Evolutionary conservation across 345 rosid species (phyloP).

Genomic region (Populus ilicifolia): DNA sequence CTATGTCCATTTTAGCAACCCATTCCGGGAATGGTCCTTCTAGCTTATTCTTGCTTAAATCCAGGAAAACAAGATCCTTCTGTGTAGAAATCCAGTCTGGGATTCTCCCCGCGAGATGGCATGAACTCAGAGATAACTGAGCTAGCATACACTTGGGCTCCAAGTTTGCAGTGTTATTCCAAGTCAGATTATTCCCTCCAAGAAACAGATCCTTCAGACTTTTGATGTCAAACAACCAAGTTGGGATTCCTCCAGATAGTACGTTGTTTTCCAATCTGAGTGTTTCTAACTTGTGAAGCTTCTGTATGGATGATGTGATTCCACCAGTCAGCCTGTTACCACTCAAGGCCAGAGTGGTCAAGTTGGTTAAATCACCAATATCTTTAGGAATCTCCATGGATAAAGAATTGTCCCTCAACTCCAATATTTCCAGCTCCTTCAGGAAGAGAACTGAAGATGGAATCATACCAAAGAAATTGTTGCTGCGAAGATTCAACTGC

Average conservation of each 20-base stretch:
- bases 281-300: constrained; percentile 25
- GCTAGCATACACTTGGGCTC: constrained; percentile 25
- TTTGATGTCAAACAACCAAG: constrained; percentile 37
- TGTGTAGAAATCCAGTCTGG: constrained; percentile 41
- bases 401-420: constrained; percentile 23
- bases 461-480: constrained; percentile 20
- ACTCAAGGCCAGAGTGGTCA: constrained; percentile 25
- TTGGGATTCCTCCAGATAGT: constrained; percentile 34
- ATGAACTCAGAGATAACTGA: constrained; percentile 36
- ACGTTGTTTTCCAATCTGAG: constrained; percentile 31
- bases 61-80: constrained; percentile 28
- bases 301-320: constrained; percentile 32
- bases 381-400: constrained; percentile 27
- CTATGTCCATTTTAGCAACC: constrained; percentile 32
- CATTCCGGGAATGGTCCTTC: constrained; percentile 37
- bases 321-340: constrained; percentile 32
- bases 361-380: constrained; percentile 27
- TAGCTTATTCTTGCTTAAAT: constrained; percentile 41
- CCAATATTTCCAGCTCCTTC: constrained; percentile 17
- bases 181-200: constrained; percentile 41
- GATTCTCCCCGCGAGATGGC: constrained; percentile 35
- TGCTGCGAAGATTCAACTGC: constrained; percentile 17
- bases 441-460: constrained; percentile 21
- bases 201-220: constrained; percentile 27
- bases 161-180: constrained; percentile 27